Evolutionary conservation across 2,329 filamentous ascomycete genomes (phyloP), one percentile per base, ranked within the genome.

Genomic region (Xylaria polymorpha): DNA sequence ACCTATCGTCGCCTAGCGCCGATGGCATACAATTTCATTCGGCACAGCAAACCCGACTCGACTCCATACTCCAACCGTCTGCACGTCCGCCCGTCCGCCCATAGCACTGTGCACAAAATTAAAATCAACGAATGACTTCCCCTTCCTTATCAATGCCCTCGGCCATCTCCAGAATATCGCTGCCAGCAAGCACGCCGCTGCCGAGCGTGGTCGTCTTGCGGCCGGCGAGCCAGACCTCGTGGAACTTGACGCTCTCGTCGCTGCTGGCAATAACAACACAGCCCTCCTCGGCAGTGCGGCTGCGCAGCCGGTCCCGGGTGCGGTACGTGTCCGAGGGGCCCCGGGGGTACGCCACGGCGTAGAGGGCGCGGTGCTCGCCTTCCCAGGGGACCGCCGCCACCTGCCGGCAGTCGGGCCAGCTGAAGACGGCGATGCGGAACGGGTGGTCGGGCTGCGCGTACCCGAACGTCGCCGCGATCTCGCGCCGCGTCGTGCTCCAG

Each of bases 391-490:
- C 92, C 18, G 92, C 91, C 12, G 93, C 92, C 1, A 98, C 88
- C 77, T 96, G 93, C 72, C 89, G 88, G 80, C 96, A 98, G 64
- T 92, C 91, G 0, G 96, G 96, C 96, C 96, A 98, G 55, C 92
- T 91, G 80, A 98, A 99, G 9, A 98, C 91, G 1, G 94, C 96
- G 72, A 99, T 93, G 22, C 96, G 90, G 74, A 92, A 93, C 0
- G 92, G 89, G 77, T 99, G 96, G 50, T 97, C 93, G 0, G 95
- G 94, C 74, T 97, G 91, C 3, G 94, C 90, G 77, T 97, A 98
- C 4, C 96, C 95, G 81, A 99, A 98, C 0, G 95, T 98, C 1
- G 94, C 96, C 0, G 89, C 93, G 71, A 99, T 96, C 79, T 98
- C 96, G 44, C 92, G 90, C 12, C 92, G 87, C 12, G 90, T 95